Percentiles rank a stretch among this genome's conserved stretches.
Evolutionary conservation across 768 basidiomycete species (phyloP).

Genomic region (Astraeus odoratus): DNA sequence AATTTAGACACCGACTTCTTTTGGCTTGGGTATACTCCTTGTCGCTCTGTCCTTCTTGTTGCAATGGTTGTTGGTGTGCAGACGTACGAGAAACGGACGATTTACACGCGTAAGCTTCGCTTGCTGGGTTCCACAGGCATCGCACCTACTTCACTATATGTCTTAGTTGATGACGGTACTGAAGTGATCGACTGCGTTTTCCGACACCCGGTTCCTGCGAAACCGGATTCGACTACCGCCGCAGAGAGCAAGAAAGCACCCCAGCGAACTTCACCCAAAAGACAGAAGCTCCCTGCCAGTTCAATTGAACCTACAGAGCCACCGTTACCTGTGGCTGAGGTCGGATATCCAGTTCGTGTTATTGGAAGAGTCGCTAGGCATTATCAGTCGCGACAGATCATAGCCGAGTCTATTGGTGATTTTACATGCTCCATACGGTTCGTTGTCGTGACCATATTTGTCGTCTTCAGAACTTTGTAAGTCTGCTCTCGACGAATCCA

Average conservation of each 20-base stretch:
- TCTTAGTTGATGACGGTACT: conserved; percentile 71
- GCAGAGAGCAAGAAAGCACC: conserved; percentile 3
- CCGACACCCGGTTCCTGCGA: conserved; percentile 26
- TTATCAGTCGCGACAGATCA: conserved; percentile 39
- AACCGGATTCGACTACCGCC: conserved; percentile 3
- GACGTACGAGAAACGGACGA: conserved; percentile 48
- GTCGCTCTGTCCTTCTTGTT: conserved; percentile 52
- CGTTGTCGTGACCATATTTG: no score
- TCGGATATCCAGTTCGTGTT: conserved; percentile 43
- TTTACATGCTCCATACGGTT: no score
- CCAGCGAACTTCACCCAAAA: conserved; percentile 12
- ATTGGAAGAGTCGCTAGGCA: conserved; percentile 38
- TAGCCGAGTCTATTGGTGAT: conserved; percentile 47
- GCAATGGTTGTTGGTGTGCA: conserved; percentile 62
- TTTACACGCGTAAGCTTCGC: conserved; percentile 47
- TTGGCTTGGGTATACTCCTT: conserved; percentile 68
- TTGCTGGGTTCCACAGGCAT: background rate
- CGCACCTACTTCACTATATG: background rate
- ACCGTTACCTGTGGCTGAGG: conserved; percentile 33
- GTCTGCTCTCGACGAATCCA: conserved; percentile 52
- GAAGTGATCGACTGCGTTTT: conserved; percentile 63
- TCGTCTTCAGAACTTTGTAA: conserved; percentile 41
- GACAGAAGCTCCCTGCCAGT: conserved; percentile 1
- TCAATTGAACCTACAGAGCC: conserved; percentile 5
- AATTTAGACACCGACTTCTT: conserved; percentile 50